Evolutionary conservation across 2,329 filamentous ascomycete genomes (phyloP), one percentile per base, ranked within the genome.

Genomic region (Exutisphaerella laricina): DNA sequence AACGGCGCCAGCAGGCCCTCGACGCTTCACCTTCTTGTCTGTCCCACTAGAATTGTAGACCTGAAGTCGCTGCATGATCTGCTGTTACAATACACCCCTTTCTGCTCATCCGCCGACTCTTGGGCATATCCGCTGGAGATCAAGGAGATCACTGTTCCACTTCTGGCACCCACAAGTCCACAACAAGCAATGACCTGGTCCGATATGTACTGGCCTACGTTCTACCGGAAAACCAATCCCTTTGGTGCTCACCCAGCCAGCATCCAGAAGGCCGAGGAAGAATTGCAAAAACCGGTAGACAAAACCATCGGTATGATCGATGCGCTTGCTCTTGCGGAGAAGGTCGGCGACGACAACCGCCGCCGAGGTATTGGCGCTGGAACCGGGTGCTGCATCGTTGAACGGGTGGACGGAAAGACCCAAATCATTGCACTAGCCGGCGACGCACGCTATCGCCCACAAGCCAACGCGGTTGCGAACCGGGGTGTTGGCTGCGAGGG

Each of bases 171-270:
- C 2, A 88, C 82, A 4, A 89, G 84, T 3, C 77, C 82, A 53
- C 73, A 82, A 28, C 85, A 90, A 63, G 85, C 87, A 6, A 77
- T 77, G 18, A 70, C 78, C 60, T 92, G 85, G 85, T 83, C 80
- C 18, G 71, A 77, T 23, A 74, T 82, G 54, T 90, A 87, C 63
- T 94, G 87, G 87, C 87, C 87, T 9, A 84, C 82, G 1, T 79
- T 89, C 36, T 94, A 92, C 67, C 83, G 86, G 51, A 88, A 88
- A 69, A 89, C 84, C 53, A 92, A 92, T 59, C 86, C 86, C 2
- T 85, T 89, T 46, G 87, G 87, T 3, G 86, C 87, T 13, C 87
- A 94, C 60, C 86, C 86, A 48, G 79, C 80, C 58, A 77, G 85
- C 60, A 79, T 90, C 43, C 71, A 77, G 30, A 79, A 83, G 46